Percentiles rank a stretch among this genome's conserved stretches.
These are phyloP conservation scores for Prillingera fragicola DNA, from an alignment of 1,284 basidiomycete genomes.

Conservation along the genomic window DNA sequence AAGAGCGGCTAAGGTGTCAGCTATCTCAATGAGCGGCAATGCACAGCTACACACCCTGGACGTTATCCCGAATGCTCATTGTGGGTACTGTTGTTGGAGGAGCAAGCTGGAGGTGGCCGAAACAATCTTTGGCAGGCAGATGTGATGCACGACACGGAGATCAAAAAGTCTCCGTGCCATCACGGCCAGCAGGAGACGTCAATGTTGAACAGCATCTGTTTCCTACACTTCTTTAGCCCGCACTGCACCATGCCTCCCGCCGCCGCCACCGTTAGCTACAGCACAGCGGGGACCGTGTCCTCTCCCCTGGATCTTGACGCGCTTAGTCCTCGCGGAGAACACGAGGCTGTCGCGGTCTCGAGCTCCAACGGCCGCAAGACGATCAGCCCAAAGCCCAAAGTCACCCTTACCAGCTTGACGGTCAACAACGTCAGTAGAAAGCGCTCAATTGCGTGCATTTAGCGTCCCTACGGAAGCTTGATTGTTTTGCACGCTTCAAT, in stretches of 20 bases:
- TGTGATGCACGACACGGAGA: constrained; percentile 2
- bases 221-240: background rate
- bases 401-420: constrained; percentile 47
- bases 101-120: too few species aligned
- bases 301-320: constrained; percentile 37
- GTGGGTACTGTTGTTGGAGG: background rate
- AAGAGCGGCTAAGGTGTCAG: constrained; percentile 5
- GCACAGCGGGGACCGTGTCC: constrained; percentile 42
- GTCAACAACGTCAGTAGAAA: constrained; percentile 42
- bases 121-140: too few species aligned
- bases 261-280: constrained; percentile 22
- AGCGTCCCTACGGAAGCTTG: too few species aligned
- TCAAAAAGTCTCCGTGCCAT: background rate
- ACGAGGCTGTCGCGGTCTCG: constrained; percentile 31
- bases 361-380: constrained; percentile 24
- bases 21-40: background rate
- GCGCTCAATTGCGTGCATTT: background rate
- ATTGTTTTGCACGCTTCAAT: too few species aligned
- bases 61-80: constrained; percentile 14
- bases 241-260: constrained; percentile 5
- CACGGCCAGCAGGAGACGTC: background rate
- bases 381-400: constrained; percentile 42
- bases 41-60: constrained; percentile 7
- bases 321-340: constrained; percentile 31
- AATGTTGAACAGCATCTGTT: background rate